phyloP scores from a whole-genome alignment of 2,329 filamentous ascomycete genomes.

The Xylaria sp. region DNA sequence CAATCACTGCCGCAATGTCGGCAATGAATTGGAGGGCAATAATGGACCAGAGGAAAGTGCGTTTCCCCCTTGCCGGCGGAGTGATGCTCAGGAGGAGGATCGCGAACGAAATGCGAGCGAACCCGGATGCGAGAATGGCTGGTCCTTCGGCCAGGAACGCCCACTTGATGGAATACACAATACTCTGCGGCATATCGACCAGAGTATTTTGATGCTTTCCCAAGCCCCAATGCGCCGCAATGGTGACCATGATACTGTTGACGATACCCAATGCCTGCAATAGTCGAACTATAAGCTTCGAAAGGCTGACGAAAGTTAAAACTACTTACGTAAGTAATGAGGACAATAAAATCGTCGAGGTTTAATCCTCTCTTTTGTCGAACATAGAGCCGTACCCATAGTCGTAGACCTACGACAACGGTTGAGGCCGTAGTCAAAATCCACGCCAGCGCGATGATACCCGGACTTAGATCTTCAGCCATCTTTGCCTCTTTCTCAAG shows the following conservation, averaged over 20 bases:
- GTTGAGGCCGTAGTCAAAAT: background rate
- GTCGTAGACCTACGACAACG: background rate
- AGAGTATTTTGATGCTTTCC: constrained; percentile 17
- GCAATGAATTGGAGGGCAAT: constrained; percentile 26
- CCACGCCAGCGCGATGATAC: constrained; percentile 3
- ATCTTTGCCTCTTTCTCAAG: background rate
- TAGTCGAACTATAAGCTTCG: background rate
- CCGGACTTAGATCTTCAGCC: background rate
- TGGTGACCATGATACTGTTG: constrained; percentile 21
- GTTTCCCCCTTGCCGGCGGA: constrained; percentile 11
- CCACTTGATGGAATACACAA: constrained; percentile 27
- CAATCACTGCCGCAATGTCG: constrained; percentile 22
- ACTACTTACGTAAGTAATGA: background rate
- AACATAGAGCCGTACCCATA: background rate
- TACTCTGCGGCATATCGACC: background rate
- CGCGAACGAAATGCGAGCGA: constrained; percentile 28
- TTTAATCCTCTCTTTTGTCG: background rate
- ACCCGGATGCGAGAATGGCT: constrained; percentile 23
- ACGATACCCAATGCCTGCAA: constrained; percentile 16
- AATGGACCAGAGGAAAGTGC: constrained; percentile 25
- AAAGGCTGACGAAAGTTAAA: background rate
- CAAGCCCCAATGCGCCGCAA: constrained; percentile 25
- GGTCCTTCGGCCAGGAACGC: constrained; percentile 28
- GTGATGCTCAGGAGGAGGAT: constrained; percentile 23
- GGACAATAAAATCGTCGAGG: background rate